A percentile compares a stretch with the other conserved stretches of the same genome.
phyloP scores from a whole-genome alignment of 2,329 filamentous ascomycete genomes.

The Colletotrichum nymphaeae region DNA sequence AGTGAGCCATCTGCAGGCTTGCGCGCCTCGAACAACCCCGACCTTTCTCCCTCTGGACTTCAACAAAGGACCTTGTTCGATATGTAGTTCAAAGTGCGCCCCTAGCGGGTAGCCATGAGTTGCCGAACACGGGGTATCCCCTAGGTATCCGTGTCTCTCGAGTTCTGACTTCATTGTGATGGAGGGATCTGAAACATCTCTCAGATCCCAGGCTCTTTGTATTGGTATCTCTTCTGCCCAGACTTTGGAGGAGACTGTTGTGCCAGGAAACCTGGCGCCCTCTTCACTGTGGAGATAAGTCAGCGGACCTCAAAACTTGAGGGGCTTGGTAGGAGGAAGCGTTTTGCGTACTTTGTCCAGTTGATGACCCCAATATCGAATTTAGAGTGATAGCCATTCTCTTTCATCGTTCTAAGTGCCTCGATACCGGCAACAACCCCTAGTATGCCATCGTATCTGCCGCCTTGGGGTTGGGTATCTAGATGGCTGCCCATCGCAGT shows the following conservation, averaged over 20 bases:
- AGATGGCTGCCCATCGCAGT: conserved; percentile 77
- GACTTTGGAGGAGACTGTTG: conserved; percentile 80
- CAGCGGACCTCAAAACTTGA: no score
- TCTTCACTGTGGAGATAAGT: conserved; percentile 70
- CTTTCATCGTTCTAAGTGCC: conserved; percentile 74
- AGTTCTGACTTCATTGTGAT: conserved; percentile 40
- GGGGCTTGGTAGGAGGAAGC: no score
- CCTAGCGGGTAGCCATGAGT: conserved; percentile 63
- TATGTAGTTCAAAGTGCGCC: conserved; percentile 86
- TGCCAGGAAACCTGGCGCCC: conserved; percentile 81
- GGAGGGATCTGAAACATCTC: conserved; percentile 58
- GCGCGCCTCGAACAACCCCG: conserved; percentile 77
- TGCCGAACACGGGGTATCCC: conserved; percentile 48
- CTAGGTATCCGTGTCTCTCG: conserved; percentile 78
- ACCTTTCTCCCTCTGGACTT: conserved; percentile 73
- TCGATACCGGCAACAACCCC: conserved; percentile 81
- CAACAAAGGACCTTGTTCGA: conserved; percentile 84
- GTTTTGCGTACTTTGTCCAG: conserved; percentile 72
- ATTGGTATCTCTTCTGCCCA: conserved; percentile 78
- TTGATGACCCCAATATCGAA: conserved; percentile 81
- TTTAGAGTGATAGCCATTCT: conserved; percentile 75
- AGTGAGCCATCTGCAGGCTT: conserved; percentile 81
- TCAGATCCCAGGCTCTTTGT: conserved; percentile 63
- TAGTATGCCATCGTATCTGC: conserved; percentile 81
- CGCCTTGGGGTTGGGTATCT: conserved; percentile 73